Evolutionary conservation across 176 grass and related monocot genomes (phyloP), one percentile per base, ranked within the genome.

Genomic region (Calamus simplicifolius): DNA sequence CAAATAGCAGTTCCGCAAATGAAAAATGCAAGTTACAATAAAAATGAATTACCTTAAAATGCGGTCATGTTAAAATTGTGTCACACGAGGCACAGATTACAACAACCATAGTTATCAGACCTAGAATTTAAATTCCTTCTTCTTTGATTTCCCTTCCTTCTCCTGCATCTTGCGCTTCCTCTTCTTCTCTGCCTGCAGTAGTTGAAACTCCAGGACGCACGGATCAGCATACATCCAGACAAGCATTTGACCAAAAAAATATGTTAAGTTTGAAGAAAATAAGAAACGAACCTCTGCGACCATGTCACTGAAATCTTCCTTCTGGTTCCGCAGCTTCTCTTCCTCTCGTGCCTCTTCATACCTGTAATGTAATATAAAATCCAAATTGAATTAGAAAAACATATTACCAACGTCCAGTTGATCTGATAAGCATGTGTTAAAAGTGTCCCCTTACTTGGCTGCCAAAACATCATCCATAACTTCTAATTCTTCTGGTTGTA

Each of bases 241-340:
- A 35, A 35, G 8, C 8, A 35, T 0, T 8, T 8, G 18, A 25
- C 5, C n/a, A 51, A 1, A 5, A 51, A 52, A n/a, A 64, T 14
- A 5, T 18, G 59, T n/a, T 0, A 77, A 77, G 1, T 35, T 35
- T 7, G 8, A 67, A 10, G 0, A 14, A 43, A 14, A 3, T 18
- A 1, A 2, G 30, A 17, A 59, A 16, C 70, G 10, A 56, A 87
- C 91, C 86, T 97, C 92, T 2, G 87, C 92, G 56, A 97, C 92
- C 92, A 97, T 97, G 63, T 97, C 92, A 2, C 93, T 97, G 70
- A 97, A 97, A 26, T 97, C 93, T 72, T 91, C 93, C 73, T 91
- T 97, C 59, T 97, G 86, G 51, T 97, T 97, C 8, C 81, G 81
- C 0, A 88, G 62, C 75, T 91, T 97, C 53, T 91, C 87, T 35